Percentiles rank a stretch among this genome's conserved stretches.
These are phyloP conservation scores for Ballota nigra DNA, from an alignment of 257 asterid species.

Conservation along the genomic window DNA sequence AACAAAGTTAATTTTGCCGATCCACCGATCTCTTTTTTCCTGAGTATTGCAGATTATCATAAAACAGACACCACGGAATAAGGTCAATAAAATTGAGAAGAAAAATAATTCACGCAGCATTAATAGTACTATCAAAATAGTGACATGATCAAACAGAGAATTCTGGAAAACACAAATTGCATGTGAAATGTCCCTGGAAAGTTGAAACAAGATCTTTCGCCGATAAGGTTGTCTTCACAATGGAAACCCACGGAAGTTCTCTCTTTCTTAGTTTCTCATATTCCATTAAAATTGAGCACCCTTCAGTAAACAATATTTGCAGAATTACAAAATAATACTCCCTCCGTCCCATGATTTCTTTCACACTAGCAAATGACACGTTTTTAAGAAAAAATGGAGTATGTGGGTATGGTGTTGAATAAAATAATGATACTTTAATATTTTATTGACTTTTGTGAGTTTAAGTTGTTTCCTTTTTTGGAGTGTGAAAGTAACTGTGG, in stretches of 20 bases:
- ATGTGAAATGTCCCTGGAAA: not conserved
- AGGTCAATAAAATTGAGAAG: conserved; percentile 13
- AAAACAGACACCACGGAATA: conserved; percentile 11
- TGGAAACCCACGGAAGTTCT: not conserved
- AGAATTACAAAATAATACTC: not conserved
- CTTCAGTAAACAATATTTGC: not conserved
- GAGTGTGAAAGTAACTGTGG: no score
- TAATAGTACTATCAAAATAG: conserved; percentile 11
- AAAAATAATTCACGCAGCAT: not conserved
- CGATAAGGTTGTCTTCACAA: not conserved
- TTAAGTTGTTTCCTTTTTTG: no score
- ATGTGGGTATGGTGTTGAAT: no score
- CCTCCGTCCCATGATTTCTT: no score
- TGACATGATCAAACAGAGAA: not conserved
- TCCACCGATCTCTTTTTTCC: conserved; percentile 70
- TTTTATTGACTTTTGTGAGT: no score
- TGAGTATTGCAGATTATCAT: conserved; percentile 35
- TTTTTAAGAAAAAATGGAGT: no score
- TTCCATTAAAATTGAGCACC: not conserved
- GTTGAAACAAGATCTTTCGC: not conserved
- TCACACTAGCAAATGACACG: no score
- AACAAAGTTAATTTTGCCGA: conserved; percentile 86
- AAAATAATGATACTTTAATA: no score
- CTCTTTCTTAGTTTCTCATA: not conserved
- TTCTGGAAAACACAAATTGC: not conserved